Percentiles rank a stretch among this genome's conserved stretches.
phyloP scores from a whole-genome alignment of 148 eudicot genomes.

The Chenopodium berlandieri region DNA sequence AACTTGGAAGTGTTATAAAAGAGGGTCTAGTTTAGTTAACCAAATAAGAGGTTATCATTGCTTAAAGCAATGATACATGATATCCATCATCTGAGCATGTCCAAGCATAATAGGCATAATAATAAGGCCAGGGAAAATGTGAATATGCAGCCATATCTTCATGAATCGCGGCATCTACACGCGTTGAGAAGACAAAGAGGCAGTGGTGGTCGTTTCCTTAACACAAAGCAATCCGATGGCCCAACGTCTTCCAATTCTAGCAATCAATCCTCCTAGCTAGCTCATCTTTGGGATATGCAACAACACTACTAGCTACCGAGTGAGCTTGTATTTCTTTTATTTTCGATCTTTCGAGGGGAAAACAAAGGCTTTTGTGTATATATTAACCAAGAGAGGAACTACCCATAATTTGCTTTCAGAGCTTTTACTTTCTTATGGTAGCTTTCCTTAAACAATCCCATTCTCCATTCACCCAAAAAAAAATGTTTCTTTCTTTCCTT shows the following conservation, averaged over 20 bases:
- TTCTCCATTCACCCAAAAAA: too few species aligned
- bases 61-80: too few species aligned
- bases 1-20: too few species aligned
- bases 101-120: neutral
- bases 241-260: conserved; percentile 12
- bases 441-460: too few species aligned
- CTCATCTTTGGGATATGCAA: neutral
- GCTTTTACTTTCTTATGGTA: neutral
- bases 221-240: conserved; percentile 41
- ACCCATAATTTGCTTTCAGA: neutral
- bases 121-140: neutral
- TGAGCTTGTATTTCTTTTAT: neutral
- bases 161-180: conserved; percentile 70
- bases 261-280: neutral
- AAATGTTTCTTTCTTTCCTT: too few species aligned
- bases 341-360: neutral
- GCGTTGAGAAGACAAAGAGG: conserved; percentile 71
- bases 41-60: too few species aligned
- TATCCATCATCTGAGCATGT: neutral
- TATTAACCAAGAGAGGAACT: neutral
- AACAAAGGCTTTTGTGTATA: neutral
- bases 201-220: conserved; percentile 69
- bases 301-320: neutral
- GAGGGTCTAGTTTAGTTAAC: too few species aligned
- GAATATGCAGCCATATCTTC: conserved; percentile 59